These are phyloP conservation scores for Neurospora discreta DNA, from an alignment of 495 filamentous ascomycete genomes.

Conservation along the genomic window DNA sequence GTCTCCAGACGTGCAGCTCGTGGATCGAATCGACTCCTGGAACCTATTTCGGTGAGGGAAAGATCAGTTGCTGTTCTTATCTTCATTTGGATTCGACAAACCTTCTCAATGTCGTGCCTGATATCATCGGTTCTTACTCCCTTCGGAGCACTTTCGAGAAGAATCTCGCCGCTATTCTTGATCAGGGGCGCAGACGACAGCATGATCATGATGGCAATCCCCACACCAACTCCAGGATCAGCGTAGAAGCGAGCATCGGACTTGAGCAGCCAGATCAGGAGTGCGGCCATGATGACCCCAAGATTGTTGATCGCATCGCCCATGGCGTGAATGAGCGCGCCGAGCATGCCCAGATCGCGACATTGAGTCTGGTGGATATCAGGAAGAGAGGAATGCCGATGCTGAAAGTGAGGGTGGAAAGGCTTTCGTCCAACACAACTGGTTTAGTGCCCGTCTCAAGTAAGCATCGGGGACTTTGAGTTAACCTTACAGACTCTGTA, in stretches of 20 bases:
- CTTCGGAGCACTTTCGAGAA: constrained; percentile 75
- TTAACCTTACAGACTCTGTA: not conserved
- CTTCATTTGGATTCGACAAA: constrained; percentile 5
- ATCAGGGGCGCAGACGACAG: constrained; percentile 73
- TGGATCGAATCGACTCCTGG: constrained; percentile 74
- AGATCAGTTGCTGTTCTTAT: not conserved
- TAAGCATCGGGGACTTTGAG: constrained; percentile 2
- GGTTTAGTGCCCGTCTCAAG: constrained; percentile 40
- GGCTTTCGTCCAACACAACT: constrained; percentile 38
- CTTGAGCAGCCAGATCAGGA: constrained; percentile 67
- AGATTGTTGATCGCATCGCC: constrained; percentile 90
- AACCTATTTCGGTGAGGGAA: constrained; percentile 29
- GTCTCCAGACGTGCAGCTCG: constrained; percentile 89
- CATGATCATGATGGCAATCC: constrained; percentile 87
- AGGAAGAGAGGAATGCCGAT: constrained; percentile 24
- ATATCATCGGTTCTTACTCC: constrained; percentile 74
- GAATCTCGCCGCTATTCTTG: constrained; percentile 77
- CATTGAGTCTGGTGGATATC: constrained; percentile 15
- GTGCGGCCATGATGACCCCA: constrained; percentile 77
- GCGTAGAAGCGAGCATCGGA: constrained; percentile 50
- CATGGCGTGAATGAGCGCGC: constrained; percentile 81
- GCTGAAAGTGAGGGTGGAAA: constrained; percentile 55
- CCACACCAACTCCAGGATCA: constrained; percentile 72
- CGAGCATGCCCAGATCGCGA: constrained; percentile 80
- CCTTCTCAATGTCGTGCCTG: constrained; percentile 70